Conservation (phyloP, 2,329 filamentous ascomycete species). For the Fulvia fulva region DNA sequence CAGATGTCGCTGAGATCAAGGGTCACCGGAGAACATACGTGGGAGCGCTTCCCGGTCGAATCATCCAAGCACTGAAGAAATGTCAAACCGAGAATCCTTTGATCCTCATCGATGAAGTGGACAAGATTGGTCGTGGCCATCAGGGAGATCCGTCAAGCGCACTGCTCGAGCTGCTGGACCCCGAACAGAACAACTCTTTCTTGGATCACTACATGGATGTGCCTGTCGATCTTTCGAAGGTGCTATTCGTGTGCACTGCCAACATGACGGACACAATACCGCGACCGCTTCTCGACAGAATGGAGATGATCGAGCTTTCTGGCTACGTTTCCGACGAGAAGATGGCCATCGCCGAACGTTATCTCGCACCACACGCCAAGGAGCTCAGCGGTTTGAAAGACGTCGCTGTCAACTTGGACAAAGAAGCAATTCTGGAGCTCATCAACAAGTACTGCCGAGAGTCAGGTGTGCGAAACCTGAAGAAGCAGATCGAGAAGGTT, state of each 20-base stretch:
- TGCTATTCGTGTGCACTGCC: constrained; percentile 96
- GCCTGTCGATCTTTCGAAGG: constrained; percentile 93
- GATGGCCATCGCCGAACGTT: constrained; percentile 94
- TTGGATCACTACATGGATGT: constrained; percentile 98
- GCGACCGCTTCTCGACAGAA: constrained; percentile 85
- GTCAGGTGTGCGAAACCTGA: constrained; percentile 92
- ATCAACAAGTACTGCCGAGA: constrained; percentile 99
- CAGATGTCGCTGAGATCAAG: constrained; percentile 98
- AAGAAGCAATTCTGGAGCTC: constrained; percentile 87
- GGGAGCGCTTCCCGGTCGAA: constrained; percentile 87
- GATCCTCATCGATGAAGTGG: constrained; percentile 93
- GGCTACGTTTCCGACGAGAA: constrained; percentile 98
- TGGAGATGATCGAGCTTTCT: constrained; percentile 95
- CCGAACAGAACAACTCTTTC: constrained; percentile 96
- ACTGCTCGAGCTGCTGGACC: constrained; percentile 86
- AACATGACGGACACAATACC: constrained; percentile 99
- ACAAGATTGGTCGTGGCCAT: constrained; percentile 95
- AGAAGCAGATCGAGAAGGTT: constrained; percentile 99
- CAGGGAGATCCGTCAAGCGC: constrained; percentile 96
- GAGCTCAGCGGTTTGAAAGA: constrained; percentile 86
- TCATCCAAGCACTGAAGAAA: constrained; percentile 98
- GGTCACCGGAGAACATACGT: constrained; percentile 95
- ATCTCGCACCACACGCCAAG: constrained; percentile 90
- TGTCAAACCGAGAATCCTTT: constrained; percentile 98
- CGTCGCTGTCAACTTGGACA: constrained; percentile 80